Percentiles rank a stretch among this genome's conserved stretches.
Evolutionary conservation across 2,329 filamentous ascomycete species (phyloP).

Genomic region (Berkeleyomyces basicola): DNA sequence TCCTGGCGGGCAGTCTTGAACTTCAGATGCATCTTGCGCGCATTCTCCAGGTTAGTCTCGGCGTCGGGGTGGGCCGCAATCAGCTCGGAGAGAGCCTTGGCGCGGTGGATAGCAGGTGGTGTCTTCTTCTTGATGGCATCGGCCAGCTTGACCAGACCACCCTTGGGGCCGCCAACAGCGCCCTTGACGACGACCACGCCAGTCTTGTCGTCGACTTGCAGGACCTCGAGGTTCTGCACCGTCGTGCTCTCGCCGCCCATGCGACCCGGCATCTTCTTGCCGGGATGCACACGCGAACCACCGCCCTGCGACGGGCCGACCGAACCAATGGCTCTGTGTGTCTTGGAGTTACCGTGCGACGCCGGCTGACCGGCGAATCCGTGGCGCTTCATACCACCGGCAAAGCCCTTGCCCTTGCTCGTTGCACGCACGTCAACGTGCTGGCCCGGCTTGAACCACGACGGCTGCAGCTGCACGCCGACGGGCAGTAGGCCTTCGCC

Average conservation of each 20-base stretch:
- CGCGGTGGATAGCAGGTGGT: slow-evolving; percentile 28
- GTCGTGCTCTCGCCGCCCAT: slow-evolving; percentile 88
- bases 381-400: slow-evolving; percentile 94
- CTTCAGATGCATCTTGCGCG: slow-evolving; percentile 34
- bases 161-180: slow-evolving; percentile 73
- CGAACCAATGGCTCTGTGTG: slow-evolving; percentile 83
- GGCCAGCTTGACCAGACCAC: slow-evolving; percentile 66
- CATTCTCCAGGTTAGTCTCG: slow-evolving; percentile 30
- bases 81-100: slow-evolving; percentile 4
- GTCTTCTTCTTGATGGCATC: slow-evolving; percentile 75
- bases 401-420: slow-evolving; percentile 80
- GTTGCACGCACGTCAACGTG: slow-evolving; percentile 72
- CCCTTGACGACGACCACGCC: slow-evolving; percentile 82
- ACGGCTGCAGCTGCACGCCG: slow-evolving; percentile 60
- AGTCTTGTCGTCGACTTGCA: slow-evolving; percentile 74
- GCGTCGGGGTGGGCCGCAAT: slow-evolving; percentile 30
- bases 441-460: slow-evolving; percentile 83
- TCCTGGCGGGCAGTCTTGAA: slow-evolving; percentile 33
- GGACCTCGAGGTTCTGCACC: slow-evolving; percentile 75
- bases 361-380: slow-evolving; percentile 79
- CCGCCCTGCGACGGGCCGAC: slow-evolving; percentile 78
- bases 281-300: slow-evolving; percentile 80
- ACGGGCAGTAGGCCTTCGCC: slow-evolving; percentile 57
- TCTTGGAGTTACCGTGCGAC: slow-evolving; percentile 88
- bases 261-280: slow-evolving; percentile 93